A percentile compares a stretch with the other conserved stretches of the same genome.
These are phyloP conservation scores for Liquidambar formosana DNA, from an alignment of 164 flowering plant genomes.

Conservation along the genomic window DNA sequence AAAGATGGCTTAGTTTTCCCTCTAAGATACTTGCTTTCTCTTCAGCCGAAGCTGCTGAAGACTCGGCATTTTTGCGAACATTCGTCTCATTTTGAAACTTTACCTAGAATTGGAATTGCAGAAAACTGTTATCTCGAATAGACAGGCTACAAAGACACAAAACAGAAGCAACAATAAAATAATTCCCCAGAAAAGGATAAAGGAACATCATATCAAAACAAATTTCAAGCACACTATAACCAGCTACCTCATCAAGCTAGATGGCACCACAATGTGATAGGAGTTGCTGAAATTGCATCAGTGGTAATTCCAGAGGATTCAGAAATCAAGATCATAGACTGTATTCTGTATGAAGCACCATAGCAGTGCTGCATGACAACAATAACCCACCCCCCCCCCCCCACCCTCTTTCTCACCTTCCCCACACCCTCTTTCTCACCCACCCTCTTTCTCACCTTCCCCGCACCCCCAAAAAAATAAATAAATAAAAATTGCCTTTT, in stretches of 20 bases:
- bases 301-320: too few relatives aligned
- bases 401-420: not conserved
- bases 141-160: not conserved
- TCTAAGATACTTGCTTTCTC: constrained; percentile 58
- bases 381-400: not conserved
- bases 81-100: constrained; percentile 64
- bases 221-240: not conserved
- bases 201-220: too few relatives aligned
- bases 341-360: too few relatives aligned
- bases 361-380: too few relatives aligned
- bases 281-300: too few relatives aligned
- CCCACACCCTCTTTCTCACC: not conserved
- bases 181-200: not conserved
- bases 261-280: not conserved
- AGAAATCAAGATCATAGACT: too few relatives aligned
- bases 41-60: constrained; percentile 60
- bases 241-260: not conserved
- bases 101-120: constrained; percentile 36
- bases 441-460: not conserved
- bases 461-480: not conserved
- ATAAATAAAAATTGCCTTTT: not conserved
- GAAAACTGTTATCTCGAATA: not conserved
- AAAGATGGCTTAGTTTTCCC: constrained; percentile 45
- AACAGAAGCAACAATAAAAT: not conserved
- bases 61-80: constrained; percentile 73